Percentiles rank a stretch among this genome's conserved stretches.
These are phyloP conservation scores for Eucalyptus shirleyi DNA, from an alignment of 345 rosid genomes.

Conservation along the genomic window DNA sequence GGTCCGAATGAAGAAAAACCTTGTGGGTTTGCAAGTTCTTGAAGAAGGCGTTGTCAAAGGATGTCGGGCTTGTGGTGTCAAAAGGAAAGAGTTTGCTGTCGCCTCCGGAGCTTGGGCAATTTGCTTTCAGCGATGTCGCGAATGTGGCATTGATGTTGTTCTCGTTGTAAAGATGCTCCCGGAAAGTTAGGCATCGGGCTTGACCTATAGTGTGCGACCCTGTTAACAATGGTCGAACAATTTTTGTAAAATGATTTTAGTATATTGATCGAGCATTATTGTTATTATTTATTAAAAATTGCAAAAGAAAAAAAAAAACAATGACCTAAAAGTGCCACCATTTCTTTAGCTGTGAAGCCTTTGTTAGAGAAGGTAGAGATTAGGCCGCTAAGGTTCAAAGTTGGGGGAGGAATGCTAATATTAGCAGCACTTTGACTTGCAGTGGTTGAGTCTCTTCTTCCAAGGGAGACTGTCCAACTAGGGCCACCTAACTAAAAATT, in stretches of 20 bases:
- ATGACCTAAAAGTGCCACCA: slow-evolving; percentile 53
- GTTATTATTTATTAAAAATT: background rate
- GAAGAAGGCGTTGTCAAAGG: slow-evolving; percentile 53
- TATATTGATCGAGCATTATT: background rate
- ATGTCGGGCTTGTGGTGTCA: slow-evolving; percentile 19
- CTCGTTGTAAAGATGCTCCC: slow-evolving; percentile 33
- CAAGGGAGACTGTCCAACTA: slow-evolving; percentile 35
- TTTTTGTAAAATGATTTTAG: background rate
- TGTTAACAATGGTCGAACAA: background rate
- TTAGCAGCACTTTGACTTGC: slow-evolving; percentile 22
- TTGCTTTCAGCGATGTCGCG: slow-evolving; percentile 5
- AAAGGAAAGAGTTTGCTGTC: slow-evolving; percentile 26
- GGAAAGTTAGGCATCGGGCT: slow-evolving; percentile 40
- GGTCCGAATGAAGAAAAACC: slow-evolving; percentile 58
- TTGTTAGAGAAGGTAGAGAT: slow-evolving; percentile 32
- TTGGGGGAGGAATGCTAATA: slow-evolving; percentile 23
- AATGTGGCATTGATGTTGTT: slow-evolving; percentile 23
- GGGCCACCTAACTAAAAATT: slow-evolving; percentile 31
- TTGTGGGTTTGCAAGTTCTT: slow-evolving; percentile 25
- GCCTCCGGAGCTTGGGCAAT: slow-evolving; percentile 27
- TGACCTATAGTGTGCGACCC: slow-evolving; percentile 44
- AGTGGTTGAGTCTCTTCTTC: slow-evolving; percentile 54
- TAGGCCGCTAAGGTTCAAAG: slow-evolving; percentile 18
- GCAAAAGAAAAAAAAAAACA: background rate
- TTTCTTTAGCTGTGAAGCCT: slow-evolving; percentile 38